Evolutionary conservation across 108 stramenopile species (phyloP).

Genomic region (Seminavis robusta): DNA sequence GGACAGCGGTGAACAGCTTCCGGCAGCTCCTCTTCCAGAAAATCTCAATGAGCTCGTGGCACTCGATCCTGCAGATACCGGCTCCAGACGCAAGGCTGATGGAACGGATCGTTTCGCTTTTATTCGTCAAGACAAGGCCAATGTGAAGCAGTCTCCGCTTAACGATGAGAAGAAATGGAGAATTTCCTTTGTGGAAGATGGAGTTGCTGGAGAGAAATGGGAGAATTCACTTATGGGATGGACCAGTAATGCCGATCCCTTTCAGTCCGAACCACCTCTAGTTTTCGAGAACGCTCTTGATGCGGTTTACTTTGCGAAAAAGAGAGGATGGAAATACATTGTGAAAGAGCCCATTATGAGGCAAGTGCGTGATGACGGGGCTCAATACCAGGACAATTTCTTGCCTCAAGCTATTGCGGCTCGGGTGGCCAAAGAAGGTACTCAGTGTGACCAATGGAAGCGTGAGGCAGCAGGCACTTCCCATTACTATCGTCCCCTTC

Average conservation of each 20-base stretch:
- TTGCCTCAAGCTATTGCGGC: constrained; percentile 70
- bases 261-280: constrained; percentile 76
- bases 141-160: constrained; percentile 52
- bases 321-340: constrained; percentile 89
- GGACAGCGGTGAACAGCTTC: constrained; percentile 22
- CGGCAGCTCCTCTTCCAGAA: constrained; percentile 66
- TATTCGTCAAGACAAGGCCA: constrained; percentile 66
- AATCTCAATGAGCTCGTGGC: constrained; percentile 69
- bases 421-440: constrained; percentile 57
- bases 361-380: constrained; percentile 53
- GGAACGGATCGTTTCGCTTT: constrained; percentile 64
- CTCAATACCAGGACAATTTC: constrained; percentile 88
- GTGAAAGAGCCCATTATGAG: constrained; percentile 74
- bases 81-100: constrained; percentile 43
- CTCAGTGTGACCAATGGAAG: constrained; percentile 74
- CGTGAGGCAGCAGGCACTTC: constrained; percentile 58
- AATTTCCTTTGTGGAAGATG: constrained; percentile 75
- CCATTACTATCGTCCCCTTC: constrained; percentile 85
- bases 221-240: constrained; percentile 97
- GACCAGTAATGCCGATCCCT: constrained; percentile 89
- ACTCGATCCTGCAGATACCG: constrained; percentile 66
- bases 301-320: constrained; percentile 89
- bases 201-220: constrained; percentile 69
- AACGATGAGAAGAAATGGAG: constrained; percentile 64
- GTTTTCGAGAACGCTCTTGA: constrained; percentile 82